Evolutionary conservation across 1,139 yeast species (phyloP), one percentile per base, ranked within the genome.

Genomic region (Sugiyamaella xylanicola): DNA sequence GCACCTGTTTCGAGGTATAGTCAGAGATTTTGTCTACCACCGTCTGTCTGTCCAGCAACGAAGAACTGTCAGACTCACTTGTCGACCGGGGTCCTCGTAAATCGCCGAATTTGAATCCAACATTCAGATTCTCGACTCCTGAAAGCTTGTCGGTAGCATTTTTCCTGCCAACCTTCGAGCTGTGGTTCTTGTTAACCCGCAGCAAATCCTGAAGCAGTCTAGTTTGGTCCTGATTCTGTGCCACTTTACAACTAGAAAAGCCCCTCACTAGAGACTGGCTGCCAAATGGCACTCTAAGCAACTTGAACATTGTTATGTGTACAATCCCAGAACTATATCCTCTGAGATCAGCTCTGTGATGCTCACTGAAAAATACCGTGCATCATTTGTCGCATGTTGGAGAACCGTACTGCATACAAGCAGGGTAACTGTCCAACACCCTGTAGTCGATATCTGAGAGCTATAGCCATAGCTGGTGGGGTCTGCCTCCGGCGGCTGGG

Each of bases 1-100:
- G 72, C 22, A 64, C 56, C 48, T 58, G 56, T 29, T 52, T 54
- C 13, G 55, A 29, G 8, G 60, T 54, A 32, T 43, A 53, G 16
- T 51, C 56, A 20, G 56, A 52, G 43, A 48, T 53, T 16, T 44
- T 54, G 21, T 53, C 52, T 2, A 44, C 51, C 2, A 53, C 45
- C 20, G 46, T 29, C 27, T 48, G 43, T 16, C 48, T 44, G 19
- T 53, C 51, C 17, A 53, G 40, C 9, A 53, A 25, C 3, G 52
- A 44, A 7, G 40, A 42, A 7, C 21, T 22, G 5, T 43, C 48
- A 13, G 32, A 25, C 2, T 13, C 22, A 32, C 17, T 32, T 20
- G 19, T 21, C 15, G 53, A 49, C 3, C 41, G 39, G 17, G 53
- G 47, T n/a, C 46, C 47, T 20, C 47, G 40, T 41, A 49, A 25